Base-by-base conservation (phyloP, 1,284 basidiomycete genomes). In the Rhodotorula sp. region DNA sequence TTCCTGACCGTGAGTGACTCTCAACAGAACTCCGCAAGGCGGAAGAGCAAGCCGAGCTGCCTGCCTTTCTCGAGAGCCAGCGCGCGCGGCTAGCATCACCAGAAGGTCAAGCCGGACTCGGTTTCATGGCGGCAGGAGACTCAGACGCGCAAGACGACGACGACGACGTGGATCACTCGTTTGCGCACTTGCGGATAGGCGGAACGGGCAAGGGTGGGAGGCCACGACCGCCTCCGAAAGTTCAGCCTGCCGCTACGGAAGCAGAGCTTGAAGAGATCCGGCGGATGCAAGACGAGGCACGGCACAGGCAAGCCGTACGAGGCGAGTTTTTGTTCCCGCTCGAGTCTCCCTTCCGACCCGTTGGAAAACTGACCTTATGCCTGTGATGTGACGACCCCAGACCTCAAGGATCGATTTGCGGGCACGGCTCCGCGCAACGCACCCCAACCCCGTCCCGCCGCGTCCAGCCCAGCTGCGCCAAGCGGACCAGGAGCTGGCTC, bases 401-500 rank as follows among this genome's bases (percentile, higher is more conserved):
- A 72, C 51, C 46, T 72, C 31, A 72, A 72, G 48, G 67, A 72
- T 29, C 67, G 70, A 23, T 72, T 72, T 56, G 51, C 70, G 4
- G 58, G 63, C 59, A 47, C n/a, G 3, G 29, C 70, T 5, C 57
- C 52, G 15, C 60, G 61, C 18, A 31, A n/a, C 3, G 59, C 15
- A 12, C 47, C 59, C 8, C 29, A 18, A 23, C 60, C 49, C 26
- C 48, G 21, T 16, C 15, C 49, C 23, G 31, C 15, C 5, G 20
- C 23, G 3, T 18, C 61, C 21, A 5, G 10, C 6, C 52, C 23
- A 46, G 62, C 18, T 21, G 52, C 49, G 8, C 31, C 54, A 46
- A 23, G 58, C n/a, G 23, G 63, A 20, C 6, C 46, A 16, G 20
- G 26, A 5, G n/a, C 57, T 34, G 4, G 12, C 57, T 29, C 54